These are phyloP conservation scores for Kazachstania sp. DNA, from an alignment of 1,139 yeast genomes.

Conservation along the genomic window DNA sequence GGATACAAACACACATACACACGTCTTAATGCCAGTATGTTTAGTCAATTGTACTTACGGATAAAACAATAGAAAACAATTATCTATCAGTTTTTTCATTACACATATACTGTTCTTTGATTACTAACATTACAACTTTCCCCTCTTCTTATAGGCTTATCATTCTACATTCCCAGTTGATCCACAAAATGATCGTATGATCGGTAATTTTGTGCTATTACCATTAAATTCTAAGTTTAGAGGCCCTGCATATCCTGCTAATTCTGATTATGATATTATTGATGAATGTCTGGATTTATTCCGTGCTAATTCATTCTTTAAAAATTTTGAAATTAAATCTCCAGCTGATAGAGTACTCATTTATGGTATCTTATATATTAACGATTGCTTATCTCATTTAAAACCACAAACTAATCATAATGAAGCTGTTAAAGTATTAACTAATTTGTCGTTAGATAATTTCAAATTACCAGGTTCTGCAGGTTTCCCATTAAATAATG, in stretches of 20 bases:
- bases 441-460: slow-evolving; percentile 78
- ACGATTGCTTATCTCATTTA: slow-evolving; percentile 71
- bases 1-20: too few relatives aligned
- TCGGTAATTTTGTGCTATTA: slow-evolving; percentile 64
- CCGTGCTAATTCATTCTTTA: slow-evolving; percentile 92
- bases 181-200: slow-evolving; percentile 41
- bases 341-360: slow-evolving; percentile 91
- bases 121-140: background rate
- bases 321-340: slow-evolving; percentile 93
- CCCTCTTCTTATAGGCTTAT: slow-evolving; percentile 48
- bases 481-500: slow-evolving; percentile 81
- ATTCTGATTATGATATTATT: slow-evolving; percentile 77
- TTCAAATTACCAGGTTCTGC: slow-evolving; percentile 93
- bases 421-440: slow-evolving; percentile 69
- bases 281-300: slow-evolving; percentile 88
- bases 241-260: slow-evolving; percentile 86
- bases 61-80: too few relatives aligned
- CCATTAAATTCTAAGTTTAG: slow-evolving; percentile 78
- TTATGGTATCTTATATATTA: slow-evolving; percentile 86
- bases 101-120: background rate
- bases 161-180: slow-evolving; percentile 85
- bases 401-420: slow-evolving; percentile 37
- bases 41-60: too few relatives aligned
- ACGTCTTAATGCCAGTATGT: too few relatives aligned
- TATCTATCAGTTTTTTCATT: too few relatives aligned